Evolutionary conservation across 805 yeast species (phyloP), one percentile per base, ranked within the genome.

Genomic region (Saccharomycopsis sp.): DNA sequence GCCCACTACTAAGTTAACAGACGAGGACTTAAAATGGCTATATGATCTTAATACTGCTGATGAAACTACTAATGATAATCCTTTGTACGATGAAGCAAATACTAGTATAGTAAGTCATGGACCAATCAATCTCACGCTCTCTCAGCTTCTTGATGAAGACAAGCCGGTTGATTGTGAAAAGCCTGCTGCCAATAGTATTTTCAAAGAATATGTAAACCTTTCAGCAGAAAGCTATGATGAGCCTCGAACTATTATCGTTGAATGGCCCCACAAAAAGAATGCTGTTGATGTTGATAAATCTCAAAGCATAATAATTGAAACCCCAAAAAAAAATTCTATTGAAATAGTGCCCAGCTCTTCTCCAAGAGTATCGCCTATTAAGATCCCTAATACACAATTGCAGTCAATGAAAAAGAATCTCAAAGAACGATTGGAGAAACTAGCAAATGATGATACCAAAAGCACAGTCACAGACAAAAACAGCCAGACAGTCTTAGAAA

Each of bases 11-110:
- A 50, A 52, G 42, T 42, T 58, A 3, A 56, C 62, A 9, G 57
- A 56, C 7, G 58, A 56, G 17, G 63, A 61, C 22, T 29, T 61
- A 17, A 56, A 50, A 56, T 61, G 63, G 63, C 29, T 61, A 2
- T 59, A 61, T 52, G 63, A 52, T 52, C n/a, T 51, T 29, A 47
- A 55, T 15, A 41, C 52, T 41, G 34, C 47, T 9, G 49, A 53
- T 15, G 35, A 56, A 41, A 7, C 22, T 20, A 25, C 12, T 1
- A 47, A 47, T 17, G 50, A 22, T n/a, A 44, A 44, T 44, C 22
- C 19, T 12, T n/a, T 44, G 19, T 17, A 52, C 7, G 23, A 24
- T 38, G 34, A 24, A 24, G 17, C 53, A 19, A 24, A 50, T 22
- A 24, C 24, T 24, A 50, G 17, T 50, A 24, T 22, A 19, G 17